These are phyloP conservation scores for Pythium aquatile DNA, from an alignment of 352 stramenopile species.

Conservation along the genomic window DNA sequence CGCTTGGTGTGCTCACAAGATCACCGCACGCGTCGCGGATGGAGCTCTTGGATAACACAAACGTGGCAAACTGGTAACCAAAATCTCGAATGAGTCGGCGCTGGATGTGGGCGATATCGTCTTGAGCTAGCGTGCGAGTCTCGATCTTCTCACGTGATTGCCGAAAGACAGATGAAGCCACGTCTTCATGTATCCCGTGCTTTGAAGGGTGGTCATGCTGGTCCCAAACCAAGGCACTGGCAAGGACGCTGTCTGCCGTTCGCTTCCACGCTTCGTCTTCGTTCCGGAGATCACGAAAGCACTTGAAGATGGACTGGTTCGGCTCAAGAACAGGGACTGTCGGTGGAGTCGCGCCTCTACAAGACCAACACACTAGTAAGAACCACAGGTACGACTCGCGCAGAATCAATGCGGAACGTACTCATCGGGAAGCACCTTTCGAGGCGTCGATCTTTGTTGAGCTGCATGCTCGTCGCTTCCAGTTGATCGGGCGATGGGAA, in stretches of 20 bases:
- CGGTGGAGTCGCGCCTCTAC: neutral
- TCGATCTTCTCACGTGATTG: constrained; percentile 20
- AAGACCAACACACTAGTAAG: neutral
- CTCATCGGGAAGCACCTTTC: constrained; percentile 22
- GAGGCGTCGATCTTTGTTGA: constrained; percentile 15
- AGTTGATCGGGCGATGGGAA: neutral
- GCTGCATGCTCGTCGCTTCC: neutral
- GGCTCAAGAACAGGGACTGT: neutral
- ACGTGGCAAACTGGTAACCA: constrained; percentile 53
- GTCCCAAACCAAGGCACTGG: constrained; percentile 32
- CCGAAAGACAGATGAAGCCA: constrained; percentile 2
- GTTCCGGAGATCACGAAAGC: constrained; percentile 25
- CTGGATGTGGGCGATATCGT: constrained; percentile 14
- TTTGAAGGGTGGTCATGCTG: neutral
- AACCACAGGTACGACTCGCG: neutral
- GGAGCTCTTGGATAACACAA: constrained; percentile 47
- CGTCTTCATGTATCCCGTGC: neutral
- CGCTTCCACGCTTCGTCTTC: constrained; percentile 46
- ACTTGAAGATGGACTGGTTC: neutral
- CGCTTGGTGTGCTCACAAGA: constrained; percentile 1
- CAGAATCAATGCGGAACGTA: neutral
- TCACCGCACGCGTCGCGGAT: constrained; percentile 22
- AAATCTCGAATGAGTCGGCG: constrained; percentile 36
- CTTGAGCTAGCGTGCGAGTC: neutral
- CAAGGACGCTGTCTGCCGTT: constrained; percentile 50